A percentile compares a stretch with the other conserved stretches of the same genome.
phyloP scores from a whole-genome alignment of 805 yeast species.

The Lachancea fermentati region DNA sequence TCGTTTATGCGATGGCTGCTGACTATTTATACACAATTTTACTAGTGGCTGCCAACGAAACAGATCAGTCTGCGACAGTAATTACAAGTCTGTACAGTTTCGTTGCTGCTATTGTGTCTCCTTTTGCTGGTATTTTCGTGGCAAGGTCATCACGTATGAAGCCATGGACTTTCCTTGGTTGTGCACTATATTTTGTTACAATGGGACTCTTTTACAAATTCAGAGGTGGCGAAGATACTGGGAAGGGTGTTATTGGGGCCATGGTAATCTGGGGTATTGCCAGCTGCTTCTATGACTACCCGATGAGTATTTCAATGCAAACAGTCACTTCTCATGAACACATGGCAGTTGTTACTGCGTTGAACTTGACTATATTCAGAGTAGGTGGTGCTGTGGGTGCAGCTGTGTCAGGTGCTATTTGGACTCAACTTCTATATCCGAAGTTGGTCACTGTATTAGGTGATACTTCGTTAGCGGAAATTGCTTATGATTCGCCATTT shows the following conservation, averaged over 20 bases:
- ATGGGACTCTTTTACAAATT: slow-evolving; percentile 54
- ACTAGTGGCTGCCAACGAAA: slow-evolving; percentile 55
- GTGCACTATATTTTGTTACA: slow-evolving; percentile 51
- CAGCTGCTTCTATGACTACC: slow-evolving; percentile 62
- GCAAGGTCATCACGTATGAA: slow-evolving; percentile 47
- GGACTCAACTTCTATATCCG: slow-evolving; percentile 56
- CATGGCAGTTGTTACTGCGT: slow-evolving; percentile 60
- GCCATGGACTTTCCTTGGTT: slow-evolving; percentile 55
- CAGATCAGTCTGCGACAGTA: slow-evolving; percentile 51
- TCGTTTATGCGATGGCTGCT: slow-evolving; percentile 63
- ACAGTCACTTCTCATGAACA: slow-evolving; percentile 57
- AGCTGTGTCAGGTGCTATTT: slow-evolving; percentile 66
- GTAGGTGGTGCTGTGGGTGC: slow-evolving; percentile 62
- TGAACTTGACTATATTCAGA: slow-evolving; percentile 52
- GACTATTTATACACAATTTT: slow-evolving; percentile 65
- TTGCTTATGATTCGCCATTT: slow-evolving; percentile 51
- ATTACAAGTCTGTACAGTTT: slow-evolving; percentile 58
- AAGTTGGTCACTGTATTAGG: slow-evolving; percentile 34
- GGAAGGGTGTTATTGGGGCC: slow-evolving; percentile 54
- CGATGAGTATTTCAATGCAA: slow-evolving; percentile 57
- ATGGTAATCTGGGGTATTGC: slow-evolving; percentile 49
- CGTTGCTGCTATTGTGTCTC: slow-evolving; percentile 56
- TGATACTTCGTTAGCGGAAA: slow-evolving; percentile 37
- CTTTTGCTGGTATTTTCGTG: slow-evolving; percentile 50
- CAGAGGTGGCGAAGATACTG: slow-evolving; percentile 49